These are phyloP conservation scores for Platanus orientalis DNA, from an alignment of 164 flowering plant genomes.

Conservation along the genomic window DNA sequence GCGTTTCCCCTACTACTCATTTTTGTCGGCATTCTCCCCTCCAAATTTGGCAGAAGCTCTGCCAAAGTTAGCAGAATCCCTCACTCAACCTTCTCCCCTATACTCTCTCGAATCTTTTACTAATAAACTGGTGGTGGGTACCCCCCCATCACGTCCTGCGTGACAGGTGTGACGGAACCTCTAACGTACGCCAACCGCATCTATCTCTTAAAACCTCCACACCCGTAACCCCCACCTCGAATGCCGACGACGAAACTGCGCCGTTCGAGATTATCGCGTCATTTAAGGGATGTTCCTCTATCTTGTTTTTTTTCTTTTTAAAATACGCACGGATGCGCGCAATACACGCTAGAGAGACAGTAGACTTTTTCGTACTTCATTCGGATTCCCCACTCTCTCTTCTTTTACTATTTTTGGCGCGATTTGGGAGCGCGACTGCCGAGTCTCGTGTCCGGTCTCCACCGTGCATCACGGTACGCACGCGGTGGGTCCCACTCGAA, in stretches of 20 bases:
- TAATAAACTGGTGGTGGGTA: neutral
- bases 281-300: no score
- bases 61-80: neutral
- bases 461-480: constrained; percentile 1
- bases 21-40: neutral
- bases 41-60: neutral
- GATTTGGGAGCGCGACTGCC: neutral
- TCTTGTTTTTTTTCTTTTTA: no score
- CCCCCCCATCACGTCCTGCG: neutral
- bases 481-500: neutral
- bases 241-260: neutral
- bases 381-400: neutral
- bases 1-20: neutral
- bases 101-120: neutral
- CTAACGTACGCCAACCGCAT: neutral
- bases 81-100: neutral
- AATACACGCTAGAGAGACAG: neutral
- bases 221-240: no score
- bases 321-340: neutral
- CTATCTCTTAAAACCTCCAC: neutral
- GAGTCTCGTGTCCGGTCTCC: constrained; percentile 1
- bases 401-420: neutral
- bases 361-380: neutral
- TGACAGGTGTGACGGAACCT: neutral
- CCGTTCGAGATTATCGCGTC: neutral